These are phyloP conservation scores for Nothomitra cinnamomea DNA, from an alignment of 2,329 filamentous ascomycete species.

Conservation along the genomic window DNA sequence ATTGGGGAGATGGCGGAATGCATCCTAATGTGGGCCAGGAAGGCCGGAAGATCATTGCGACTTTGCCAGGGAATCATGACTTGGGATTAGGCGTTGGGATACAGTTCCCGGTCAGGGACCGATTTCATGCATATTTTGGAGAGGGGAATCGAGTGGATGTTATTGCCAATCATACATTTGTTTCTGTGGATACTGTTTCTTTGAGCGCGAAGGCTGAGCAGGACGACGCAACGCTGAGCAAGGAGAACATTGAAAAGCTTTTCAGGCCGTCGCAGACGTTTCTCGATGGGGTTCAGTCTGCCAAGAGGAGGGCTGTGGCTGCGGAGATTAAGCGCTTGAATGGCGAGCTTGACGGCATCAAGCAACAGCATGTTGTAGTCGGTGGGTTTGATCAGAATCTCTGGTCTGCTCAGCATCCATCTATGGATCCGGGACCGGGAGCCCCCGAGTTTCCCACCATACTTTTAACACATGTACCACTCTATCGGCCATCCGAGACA, in stretches of 20 bases:
- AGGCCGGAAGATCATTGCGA: slow-evolving; percentile 64
- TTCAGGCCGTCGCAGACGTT: slow-evolving; percentile 67
- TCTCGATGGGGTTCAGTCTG: slow-evolving; percentile 44
- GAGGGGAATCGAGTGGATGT: slow-evolving; percentile 82
- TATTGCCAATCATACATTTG: slow-evolving; percentile 86
- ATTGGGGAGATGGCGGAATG: slow-evolving; percentile 42
- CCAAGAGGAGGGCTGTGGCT: slow-evolving; percentile 50
- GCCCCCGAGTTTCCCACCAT: slow-evolving; percentile 65
- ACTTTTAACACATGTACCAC: slow-evolving; percentile 76
- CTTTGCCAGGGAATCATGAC: slow-evolving; percentile 88
- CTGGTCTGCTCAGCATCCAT: slow-evolving; percentile 21
- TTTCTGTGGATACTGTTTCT: slow-evolving; percentile 79
- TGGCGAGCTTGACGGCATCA: slow-evolving; percentile 33
- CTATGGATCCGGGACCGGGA: slow-evolving; percentile 26
- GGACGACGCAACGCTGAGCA: slow-evolving; percentile 29
- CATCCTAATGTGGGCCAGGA: slow-evolving; percentile 40
- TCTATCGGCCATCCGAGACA: slow-evolving; percentile 67
- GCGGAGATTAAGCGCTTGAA: slow-evolving; percentile 50
- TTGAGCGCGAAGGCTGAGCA: slow-evolving; percentile 54
- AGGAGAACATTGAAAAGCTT: slow-evolving; percentile 40
- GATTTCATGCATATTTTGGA: slow-evolving; percentile 81
- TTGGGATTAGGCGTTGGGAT: slow-evolving; percentile 79
- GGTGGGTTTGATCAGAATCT: slow-evolving; percentile 43
- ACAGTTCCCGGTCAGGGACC: slow-evolving; percentile 59
- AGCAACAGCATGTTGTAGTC: background rate